Conservation (phyloP, 352 stramenopile species). For the Aphanomyces euteiches region DNA sequence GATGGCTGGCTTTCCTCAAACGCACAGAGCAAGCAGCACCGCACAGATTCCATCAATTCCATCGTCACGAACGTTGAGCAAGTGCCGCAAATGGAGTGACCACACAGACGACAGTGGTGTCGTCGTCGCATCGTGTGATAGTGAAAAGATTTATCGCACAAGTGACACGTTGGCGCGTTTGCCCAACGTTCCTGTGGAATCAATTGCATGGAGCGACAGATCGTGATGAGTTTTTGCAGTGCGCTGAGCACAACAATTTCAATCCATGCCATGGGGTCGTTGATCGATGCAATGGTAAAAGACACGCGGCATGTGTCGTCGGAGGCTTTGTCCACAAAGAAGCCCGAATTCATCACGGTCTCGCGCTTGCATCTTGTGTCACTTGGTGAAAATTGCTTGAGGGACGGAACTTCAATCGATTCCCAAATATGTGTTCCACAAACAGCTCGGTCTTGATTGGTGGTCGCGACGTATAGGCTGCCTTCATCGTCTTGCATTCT, state of each 20-base stretch:
- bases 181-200: constrained; percentile 1
- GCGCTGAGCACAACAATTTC: neutral
- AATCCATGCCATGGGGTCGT: neutral
- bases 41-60: constrained; percentile 3
- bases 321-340: neutral
- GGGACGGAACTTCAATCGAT: neutral
- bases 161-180: neutral
- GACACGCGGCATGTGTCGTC: constrained; percentile 22
- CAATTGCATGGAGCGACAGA: constrained; percentile 12
- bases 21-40: constrained; percentile 20
- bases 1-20: neutral
- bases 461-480: neutral
- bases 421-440: constrained; percentile 23
- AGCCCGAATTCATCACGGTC: neutral
- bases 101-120: constrained; percentile 44
- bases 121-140: constrained; percentile 29
- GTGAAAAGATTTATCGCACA: constrained; percentile 20
- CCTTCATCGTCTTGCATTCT: neutral
- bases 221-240: constrained; percentile 8
- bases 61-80: constrained; percentile 36
- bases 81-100: constrained; percentile 43
- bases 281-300: neutral
- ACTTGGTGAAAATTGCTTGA: neutral
- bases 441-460: neutral
- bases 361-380: constrained; percentile 15